Evolutionary conservation across 495 filamentous ascomycete species (phyloP), one percentile per base, ranked within the genome.

Genomic region (Penicillium verhagenii): DNA sequence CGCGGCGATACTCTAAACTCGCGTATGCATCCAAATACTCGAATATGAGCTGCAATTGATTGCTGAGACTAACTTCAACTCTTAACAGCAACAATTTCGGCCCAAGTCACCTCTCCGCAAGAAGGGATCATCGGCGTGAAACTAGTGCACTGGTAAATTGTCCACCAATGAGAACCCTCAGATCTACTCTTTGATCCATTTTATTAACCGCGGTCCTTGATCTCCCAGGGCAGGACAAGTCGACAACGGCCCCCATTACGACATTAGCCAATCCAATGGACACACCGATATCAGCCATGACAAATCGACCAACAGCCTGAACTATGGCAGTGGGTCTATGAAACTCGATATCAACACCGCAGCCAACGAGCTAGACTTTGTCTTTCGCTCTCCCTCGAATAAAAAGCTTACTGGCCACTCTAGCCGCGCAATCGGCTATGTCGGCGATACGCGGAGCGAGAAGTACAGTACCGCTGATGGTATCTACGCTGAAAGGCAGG

Each of bases 101-200:
- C 67, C 14, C 50, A 54, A 49, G 52, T 65, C 18, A 86, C 83
- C 61, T 78, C 82, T n/a, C 76, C 73, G 18, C 70, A 77, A 38
- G 82, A 84, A 44, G 84, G 84, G 43, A 74, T 84, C 16, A 78
- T 87, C 49, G 82, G 83, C 6, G 75, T 86, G 40, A 84, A 85
- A 50, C 73, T 81, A 7, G 82, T 82, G 0, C 86, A 91, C 60
- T 89, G 86, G 82, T 76, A 73, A 37, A 83, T 19, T 24, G 10
- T 16, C 42, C 35, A 50, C 35, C 47, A 38, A 50, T 37, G 9
- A 37, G 14, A 42, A 19, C 3, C 37, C 23, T 7, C n/a, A 7
- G 13, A 28, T 18, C 10, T 9, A 24, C n/a, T 39, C 7, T 20
- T 19, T 21, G 6, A 52, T 42, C 2, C 39, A 23, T 43, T 24